Base-by-base conservation (phyloP, 139 green algal species). In the Haematococcus sp. region DNA sequence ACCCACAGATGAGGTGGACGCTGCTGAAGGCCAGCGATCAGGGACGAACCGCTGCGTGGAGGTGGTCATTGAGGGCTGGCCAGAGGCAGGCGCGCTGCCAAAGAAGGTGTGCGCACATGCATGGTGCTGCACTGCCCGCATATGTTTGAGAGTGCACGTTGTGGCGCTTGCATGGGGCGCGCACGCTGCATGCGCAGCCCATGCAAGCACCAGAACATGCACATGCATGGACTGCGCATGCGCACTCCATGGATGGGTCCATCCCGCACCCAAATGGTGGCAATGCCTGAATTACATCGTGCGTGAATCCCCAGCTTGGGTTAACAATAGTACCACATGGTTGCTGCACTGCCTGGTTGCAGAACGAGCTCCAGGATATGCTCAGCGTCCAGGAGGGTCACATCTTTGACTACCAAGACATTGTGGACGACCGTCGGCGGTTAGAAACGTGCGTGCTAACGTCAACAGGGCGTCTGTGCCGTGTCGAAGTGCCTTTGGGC, bases 11-110 rank as follows among this genome's bases (percentile, higher is more conserved):
- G 56, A 79, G 0, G 17, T 74, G 2, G 78, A 81, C 17, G 67
- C 69, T 4, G 75, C 61, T 28, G 54, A 35, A 3, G 77, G 71
- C 17, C 33, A 73, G 56, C 75, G 80, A n/a, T n/a, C 64, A 32
- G 84, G 84, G 7, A 81, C 78, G 2, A 83, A 81, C 60, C 75
- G 84, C 51, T 89, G 81, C 64, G 76, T 87, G n/a, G 84, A 89
- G 65, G 73, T 89, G 28, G 78, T 84, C 32, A 84, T 89, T 56
- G 84, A 89, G 71, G 84, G 84, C 19, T 89, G 84, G 84, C 84
- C 84, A 0, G 63, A 79, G 27, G 78, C 86, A 20, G 80, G 80
- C n/a, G 70, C 78, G 22, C 70, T 89, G 59, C 84, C 84, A 22
- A 76, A 74, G n/a, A 25, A 73, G 70, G 68, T 78, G 63, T 61